Evolutionary conservation across 768 basidiomycete species (phyloP).

Genomic region (Mycena galopus): DNA sequence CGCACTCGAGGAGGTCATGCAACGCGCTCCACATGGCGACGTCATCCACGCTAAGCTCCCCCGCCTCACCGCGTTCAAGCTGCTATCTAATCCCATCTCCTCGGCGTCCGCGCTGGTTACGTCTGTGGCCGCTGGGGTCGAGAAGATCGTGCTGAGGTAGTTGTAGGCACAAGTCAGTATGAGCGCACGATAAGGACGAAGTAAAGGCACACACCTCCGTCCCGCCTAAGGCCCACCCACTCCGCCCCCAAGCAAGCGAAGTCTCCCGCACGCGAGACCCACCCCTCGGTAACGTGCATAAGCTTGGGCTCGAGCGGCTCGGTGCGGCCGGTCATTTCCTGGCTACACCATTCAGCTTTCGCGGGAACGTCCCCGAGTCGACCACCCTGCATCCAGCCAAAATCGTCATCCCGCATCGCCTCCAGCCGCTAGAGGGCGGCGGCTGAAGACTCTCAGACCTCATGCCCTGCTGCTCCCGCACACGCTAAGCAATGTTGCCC

Average conservation of each 20-base stretch:
- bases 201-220: constrained; percentile 1
- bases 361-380: background rate
- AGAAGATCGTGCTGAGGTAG: constrained; percentile 5
- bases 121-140: background rate
- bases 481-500: background rate
- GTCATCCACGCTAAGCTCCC: background rate
- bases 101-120: background rate
- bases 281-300: too few relatives aligned
- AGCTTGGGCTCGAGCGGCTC: too few relatives aligned
- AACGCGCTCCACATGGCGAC: background rate
- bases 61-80: background rate
- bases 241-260: background rate
- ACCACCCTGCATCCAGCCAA: too few relatives aligned
- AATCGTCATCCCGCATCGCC: background rate
- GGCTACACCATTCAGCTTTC: background rate
- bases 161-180: constrained; percentile 3
- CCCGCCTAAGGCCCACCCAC: background rate
- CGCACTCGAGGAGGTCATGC: too few relatives aligned
- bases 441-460: background rate
- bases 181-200: too few relatives aligned
- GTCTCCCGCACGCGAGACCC: too few relatives aligned
- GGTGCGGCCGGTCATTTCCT: background rate
- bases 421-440: background rate
- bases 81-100: background rate
- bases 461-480: background rate